phyloP scores from a whole-genome alignment of 1,139 yeast genomes.

The Arxiozyma slooffiae region DNA sequence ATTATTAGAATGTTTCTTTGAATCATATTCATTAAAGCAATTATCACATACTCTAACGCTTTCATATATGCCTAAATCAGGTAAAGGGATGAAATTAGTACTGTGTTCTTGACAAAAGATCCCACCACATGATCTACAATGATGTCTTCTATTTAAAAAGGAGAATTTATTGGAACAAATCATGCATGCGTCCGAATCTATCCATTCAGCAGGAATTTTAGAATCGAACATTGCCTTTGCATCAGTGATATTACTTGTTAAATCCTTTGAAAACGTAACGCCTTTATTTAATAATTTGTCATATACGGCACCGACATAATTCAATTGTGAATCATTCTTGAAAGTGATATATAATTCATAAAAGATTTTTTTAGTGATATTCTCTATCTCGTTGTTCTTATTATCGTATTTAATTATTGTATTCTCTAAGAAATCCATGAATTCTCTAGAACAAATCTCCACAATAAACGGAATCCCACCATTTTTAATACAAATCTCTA shows the following conservation, averaged over 20 bases:
- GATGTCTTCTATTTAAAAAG: slow-evolving; percentile 83
- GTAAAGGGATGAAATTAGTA: slow-evolving; percentile 56
- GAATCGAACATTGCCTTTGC: slow-evolving; percentile 60
- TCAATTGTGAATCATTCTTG: slow-evolving; percentile 56
- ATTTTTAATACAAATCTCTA: slow-evolving; percentile 84
- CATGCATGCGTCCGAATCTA: slow-evolving; percentile 93
- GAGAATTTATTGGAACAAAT: slow-evolving; percentile 75
- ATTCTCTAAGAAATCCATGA: slow-evolving; percentile 63
- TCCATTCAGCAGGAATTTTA: slow-evolving; percentile 96
- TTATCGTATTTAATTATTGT: slow-evolving; percentile 28
- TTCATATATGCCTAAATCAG: slow-evolving; percentile 75
- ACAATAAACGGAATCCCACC: slow-evolving; percentile 79
- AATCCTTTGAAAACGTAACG: slow-evolving; percentile 50
- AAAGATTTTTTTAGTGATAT: slow-evolving; percentile 50
- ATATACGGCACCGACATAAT: slow-evolving; percentile 56
- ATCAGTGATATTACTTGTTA: slow-evolving; percentile 28
- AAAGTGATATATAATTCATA: slow-evolving; percentile 75
- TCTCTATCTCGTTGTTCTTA: slow-evolving; percentile 41
- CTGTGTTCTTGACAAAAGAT: slow-evolving; percentile 84
- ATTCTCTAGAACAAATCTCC: slow-evolving; percentile 78
- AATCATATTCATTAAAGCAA: slow-evolving; percentile 53
- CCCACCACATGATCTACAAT: slow-evolving; percentile 95
- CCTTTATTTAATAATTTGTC: slow-evolving; percentile 53
- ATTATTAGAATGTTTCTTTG: slow-evolving; percentile 25
- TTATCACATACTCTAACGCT: slow-evolving; percentile 93